Evolutionary conservation across 805 yeast species (phyloP).

Genomic region (Yarrowia phangngaensis): DNA sequence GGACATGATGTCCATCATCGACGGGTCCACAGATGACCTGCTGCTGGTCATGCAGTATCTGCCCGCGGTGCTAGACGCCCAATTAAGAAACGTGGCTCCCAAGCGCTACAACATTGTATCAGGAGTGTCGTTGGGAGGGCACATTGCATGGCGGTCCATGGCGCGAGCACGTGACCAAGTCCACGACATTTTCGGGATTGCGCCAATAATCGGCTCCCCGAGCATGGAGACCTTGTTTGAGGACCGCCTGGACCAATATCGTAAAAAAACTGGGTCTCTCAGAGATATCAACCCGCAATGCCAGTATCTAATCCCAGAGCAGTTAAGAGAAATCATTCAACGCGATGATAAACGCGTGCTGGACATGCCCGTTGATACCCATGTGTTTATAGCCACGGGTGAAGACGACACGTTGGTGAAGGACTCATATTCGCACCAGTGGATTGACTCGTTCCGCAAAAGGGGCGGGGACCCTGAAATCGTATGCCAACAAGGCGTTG

Average conservation of each 20-base stretch:
- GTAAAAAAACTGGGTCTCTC: slow-evolving; percentile 7
- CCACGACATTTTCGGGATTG: slow-evolving; percentile 43
- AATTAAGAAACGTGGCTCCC: slow-evolving; percentile 36
- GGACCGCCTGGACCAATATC: slow-evolving; percentile 19
- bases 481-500: slow-evolving; percentile 36
- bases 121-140: slow-evolving; percentile 59
- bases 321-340: neutral
- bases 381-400: slow-evolving; percentile 39
- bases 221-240: slow-evolving; percentile 46
- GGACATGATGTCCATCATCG: slow-evolving; percentile 50
- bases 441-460: slow-evolving; percentile 33
- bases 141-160: slow-evolving; percentile 47
- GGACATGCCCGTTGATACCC: slow-evolving; percentile 28
- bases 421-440: slow-evolving; percentile 36
- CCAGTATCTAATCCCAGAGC: slow-evolving; percentile 25
- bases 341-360: slow-evolving; percentile 26
- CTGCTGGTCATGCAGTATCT: slow-evolving; percentile 45
- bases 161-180: slow-evolving; percentile 35
- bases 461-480: slow-evolving; percentile 31
- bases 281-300: slow-evolving; percentile 14
- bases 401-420: slow-evolving; percentile 42
- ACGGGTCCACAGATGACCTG: slow-evolving; percentile 48
- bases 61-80: slow-evolving; percentile 36
- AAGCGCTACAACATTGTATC: slow-evolving; percentile 41
- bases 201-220: slow-evolving; percentile 52